These are phyloP conservation scores for Phallus indusiatus DNA, from an alignment of 768 basidiomycete genomes.

Conservation along the genomic window DNA sequence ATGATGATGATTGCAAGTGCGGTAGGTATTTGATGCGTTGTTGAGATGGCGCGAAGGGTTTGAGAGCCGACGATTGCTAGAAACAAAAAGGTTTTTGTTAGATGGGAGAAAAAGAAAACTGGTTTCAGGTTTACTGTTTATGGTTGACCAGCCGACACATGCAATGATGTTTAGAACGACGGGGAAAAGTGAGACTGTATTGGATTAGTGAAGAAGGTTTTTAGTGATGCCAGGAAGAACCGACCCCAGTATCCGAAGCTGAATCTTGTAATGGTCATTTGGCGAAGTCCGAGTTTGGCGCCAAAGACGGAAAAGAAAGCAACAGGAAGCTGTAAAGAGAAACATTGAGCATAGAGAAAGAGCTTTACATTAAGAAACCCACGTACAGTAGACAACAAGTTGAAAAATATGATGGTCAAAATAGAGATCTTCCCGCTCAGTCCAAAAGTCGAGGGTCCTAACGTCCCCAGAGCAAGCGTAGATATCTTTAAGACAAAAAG, in stretches of 20 bases:
- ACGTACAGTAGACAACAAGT: conserved; percentile 20
- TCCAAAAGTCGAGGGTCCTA: conserved; percentile 26
- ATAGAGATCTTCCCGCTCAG: conserved; percentile 29
- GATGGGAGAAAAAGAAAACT: conserved; percentile 11
- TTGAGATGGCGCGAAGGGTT: conserved; percentile 20
- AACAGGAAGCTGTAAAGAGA: conserved; percentile 15
- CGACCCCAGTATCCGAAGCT: conserved; percentile 26
- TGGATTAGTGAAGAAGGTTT: conserved; percentile 5
- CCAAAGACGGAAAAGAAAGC: conserved; percentile 31
- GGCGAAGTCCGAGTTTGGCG: conserved; percentile 29
- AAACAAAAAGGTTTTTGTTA: background rate
- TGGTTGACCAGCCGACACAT: conserved; percentile 33
- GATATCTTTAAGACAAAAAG: conserved; percentile 14
- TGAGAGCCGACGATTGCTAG: conserved; percentile 20
- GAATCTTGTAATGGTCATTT: conserved; percentile 34
- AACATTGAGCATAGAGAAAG: background rate
- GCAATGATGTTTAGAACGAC: conserved; percentile 32
- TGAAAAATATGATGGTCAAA: conserved; percentile 33
- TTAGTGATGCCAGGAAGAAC: background rate
- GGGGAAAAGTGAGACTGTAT: conserved; percentile 17
- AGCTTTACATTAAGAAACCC: background rate
- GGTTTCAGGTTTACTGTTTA: conserved; percentile 24
- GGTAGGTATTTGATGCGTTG: conserved; percentile 22
- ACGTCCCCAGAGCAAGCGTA: conserved; percentile 30
- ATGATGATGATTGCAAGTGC: conserved; percentile 36